Evolutionary conservation across 371 early-diverging fungal species (phyloP).

Genomic region (Mortierella sp.): DNA sequence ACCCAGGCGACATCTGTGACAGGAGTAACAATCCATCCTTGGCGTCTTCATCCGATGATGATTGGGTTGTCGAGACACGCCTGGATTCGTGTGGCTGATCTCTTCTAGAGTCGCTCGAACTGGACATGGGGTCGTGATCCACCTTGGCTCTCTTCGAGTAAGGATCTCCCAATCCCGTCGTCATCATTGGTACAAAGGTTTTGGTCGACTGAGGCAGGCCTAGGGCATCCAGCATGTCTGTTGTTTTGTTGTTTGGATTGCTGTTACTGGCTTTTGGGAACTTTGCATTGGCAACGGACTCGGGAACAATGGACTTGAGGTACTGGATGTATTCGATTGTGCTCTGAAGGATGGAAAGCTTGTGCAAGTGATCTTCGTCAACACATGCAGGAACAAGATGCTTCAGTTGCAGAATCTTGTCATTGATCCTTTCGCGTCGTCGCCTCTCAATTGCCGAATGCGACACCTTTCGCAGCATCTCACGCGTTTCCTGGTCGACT

Average conservation of each 20-base stretch:
- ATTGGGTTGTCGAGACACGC: constrained; percentile 2
- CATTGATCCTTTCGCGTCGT: constrained; percentile 81
- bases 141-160: constrained; percentile 24
- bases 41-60: constrained; percentile 46
- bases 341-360: constrained; percentile 75
- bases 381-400: constrained; percentile 64
- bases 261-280: constrained; percentile 39
- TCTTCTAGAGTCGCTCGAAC: constrained; percentile 10
- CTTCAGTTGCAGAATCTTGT: constrained; percentile 64
- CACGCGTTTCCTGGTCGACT: constrained; percentile 53
- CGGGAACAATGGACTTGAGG: constrained; percentile 59
- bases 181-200: constrained; percentile 41
- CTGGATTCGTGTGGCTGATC: background rate
- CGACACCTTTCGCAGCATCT: constrained; percentile 71
- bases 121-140: constrained; percentile 12
- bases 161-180: constrained; percentile 33
- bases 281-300: constrained; percentile 54
- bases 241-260: constrained; percentile 53
- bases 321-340: constrained; percentile 80
- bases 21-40: constrained; percentile 42
- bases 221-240: constrained; percentile 50
- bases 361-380: constrained; percentile 76
- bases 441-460: constrained; percentile 84
- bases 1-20: constrained; percentile 5
- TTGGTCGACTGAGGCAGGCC: constrained; percentile 23